Evolutionary conservation across 2,329 filamentous ascomycete genomes (phyloP).

Genomic region (Stemphylium lycopersici): DNA sequence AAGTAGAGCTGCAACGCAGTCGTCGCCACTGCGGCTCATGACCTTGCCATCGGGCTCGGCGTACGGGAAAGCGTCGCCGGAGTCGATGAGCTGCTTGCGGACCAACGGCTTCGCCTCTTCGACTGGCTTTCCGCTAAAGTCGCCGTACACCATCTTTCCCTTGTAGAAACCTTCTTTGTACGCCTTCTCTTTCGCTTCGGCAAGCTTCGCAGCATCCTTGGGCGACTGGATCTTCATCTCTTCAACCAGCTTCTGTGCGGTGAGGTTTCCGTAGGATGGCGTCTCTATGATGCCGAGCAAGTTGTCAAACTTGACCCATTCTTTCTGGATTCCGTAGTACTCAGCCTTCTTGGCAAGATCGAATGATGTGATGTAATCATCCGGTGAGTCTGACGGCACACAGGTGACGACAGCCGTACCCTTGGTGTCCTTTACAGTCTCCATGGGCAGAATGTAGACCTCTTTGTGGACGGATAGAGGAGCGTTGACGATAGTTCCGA

Average conservation of each 20-base stretch:
- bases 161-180: constrained; percentile 99
- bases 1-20: constrained; percentile 89
- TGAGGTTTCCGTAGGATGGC: constrained; percentile 83
- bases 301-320: constrained; percentile 86
- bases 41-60: constrained; percentile 91
- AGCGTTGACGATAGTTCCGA: constrained; percentile 88
- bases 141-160: constrained; percentile 84
- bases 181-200: constrained; percentile 91
- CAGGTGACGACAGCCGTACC: constrained; percentile 96
- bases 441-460: constrained; percentile 93
- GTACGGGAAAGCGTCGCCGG: constrained; percentile 84
- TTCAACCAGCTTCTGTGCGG: constrained; percentile 83
- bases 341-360: constrained; percentile 95
- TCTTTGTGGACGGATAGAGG: constrained; percentile 82
- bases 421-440: constrained; percentile 87
- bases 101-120: constrained; percentile 87
- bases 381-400: constrained; percentile 93
- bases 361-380: constrained; percentile 87
- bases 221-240: constrained; percentile 96
- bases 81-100: constrained; percentile 75
- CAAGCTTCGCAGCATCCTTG: constrained; percentile 89
- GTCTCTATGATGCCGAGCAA: constrained; percentile 80
- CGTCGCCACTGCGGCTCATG: constrained; percentile 85
- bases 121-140: constrained; percentile 86
- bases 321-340: constrained; percentile 91